These are phyloP conservation scores for Ophiostoma ips DNA, from an alignment of 2,329 filamentous ascomycete species.

Conservation along the genomic window DNA sequence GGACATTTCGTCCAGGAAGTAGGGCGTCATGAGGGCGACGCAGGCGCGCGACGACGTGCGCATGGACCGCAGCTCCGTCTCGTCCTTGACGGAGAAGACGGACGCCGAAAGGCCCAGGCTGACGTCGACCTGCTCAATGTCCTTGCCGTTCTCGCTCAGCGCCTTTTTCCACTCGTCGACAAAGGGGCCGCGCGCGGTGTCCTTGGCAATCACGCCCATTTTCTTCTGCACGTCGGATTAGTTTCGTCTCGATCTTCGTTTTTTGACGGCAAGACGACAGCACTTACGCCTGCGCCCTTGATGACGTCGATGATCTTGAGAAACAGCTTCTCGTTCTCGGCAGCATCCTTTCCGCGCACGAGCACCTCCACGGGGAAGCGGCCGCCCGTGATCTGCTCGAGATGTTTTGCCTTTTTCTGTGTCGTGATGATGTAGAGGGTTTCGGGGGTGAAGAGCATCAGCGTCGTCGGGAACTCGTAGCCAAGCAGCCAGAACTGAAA, in stretches of 20 bases:
- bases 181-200: conserved; percentile 74
- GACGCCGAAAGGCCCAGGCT: conserved; percentile 65
- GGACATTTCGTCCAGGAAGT: conserved; percentile 97
- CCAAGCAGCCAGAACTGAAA: conserved; percentile 89
- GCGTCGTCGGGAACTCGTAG: conserved; percentile 93
- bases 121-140: conserved; percentile 80
- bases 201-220: conserved; percentile 74
- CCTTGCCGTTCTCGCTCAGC: conserved; percentile 65
- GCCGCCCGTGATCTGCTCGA: conserved; percentile 82
- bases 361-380: conserved; percentile 88
- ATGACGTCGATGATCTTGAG: conserved; percentile 72
- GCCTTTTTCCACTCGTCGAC: conserved; percentile 91
- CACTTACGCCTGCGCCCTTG: conserved; percentile 68
- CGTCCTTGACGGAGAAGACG: conserved; percentile 86
- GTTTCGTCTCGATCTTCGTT: neutral
- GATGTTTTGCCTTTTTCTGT: conserved; percentile 93
- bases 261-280: neutral
- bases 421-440: conserved; percentile 87
- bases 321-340: conserved; percentile 84
- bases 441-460: conserved; percentile 84
- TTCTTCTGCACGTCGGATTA: conserved; percentile 49
- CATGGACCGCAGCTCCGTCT: conserved; percentile 85
- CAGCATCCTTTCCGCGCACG: conserved; percentile 79
- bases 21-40: conserved; percentile 86
- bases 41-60: conserved; percentile 88